Conservation (phyloP, 495 filamentous ascomycete species). For the Tuber aestivum region DNA sequence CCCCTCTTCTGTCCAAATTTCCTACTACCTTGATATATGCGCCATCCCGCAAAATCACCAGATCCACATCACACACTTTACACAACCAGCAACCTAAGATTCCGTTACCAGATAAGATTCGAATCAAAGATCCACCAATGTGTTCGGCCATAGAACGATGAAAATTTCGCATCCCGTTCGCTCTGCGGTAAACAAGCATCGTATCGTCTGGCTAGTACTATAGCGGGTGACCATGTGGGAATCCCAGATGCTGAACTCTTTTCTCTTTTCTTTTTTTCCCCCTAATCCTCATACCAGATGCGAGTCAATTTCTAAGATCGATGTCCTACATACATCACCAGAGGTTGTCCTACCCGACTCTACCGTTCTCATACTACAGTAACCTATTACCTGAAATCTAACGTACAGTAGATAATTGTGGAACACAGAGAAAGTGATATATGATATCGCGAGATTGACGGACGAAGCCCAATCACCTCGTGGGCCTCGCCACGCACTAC, state of each 20-base stretch:
- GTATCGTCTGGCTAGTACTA: not conserved
- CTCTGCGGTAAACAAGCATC: not conserved
- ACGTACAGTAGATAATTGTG: not conserved
- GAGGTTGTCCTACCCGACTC: not conserved
- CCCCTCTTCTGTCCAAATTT: too few species aligned
- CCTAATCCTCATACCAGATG: not conserved
- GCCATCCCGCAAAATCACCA: not conserved
- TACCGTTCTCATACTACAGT: not conserved
- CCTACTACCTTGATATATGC: not conserved
- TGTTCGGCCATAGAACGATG: not conserved
- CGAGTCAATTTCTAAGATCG: not conserved
- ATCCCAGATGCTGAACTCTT: not conserved
- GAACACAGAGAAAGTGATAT: not conserved
- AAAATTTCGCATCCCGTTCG: constrained; percentile 1
- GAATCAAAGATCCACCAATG: not conserved
- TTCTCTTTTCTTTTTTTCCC: not conserved
- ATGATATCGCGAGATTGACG: not conserved
- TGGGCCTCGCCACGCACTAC: not conserved
- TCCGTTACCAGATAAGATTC: not conserved
- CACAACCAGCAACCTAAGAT: not conserved
- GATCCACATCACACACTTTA: rapidly evolving
- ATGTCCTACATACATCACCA: not conserved
- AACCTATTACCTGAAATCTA: not conserved
- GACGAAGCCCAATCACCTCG: not conserved
- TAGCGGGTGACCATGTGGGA: not conserved